Evolutionary conservation across 2,329 filamentous ascomycete species (phyloP).

Genomic region (Xylaria hypoxylon): DNA sequence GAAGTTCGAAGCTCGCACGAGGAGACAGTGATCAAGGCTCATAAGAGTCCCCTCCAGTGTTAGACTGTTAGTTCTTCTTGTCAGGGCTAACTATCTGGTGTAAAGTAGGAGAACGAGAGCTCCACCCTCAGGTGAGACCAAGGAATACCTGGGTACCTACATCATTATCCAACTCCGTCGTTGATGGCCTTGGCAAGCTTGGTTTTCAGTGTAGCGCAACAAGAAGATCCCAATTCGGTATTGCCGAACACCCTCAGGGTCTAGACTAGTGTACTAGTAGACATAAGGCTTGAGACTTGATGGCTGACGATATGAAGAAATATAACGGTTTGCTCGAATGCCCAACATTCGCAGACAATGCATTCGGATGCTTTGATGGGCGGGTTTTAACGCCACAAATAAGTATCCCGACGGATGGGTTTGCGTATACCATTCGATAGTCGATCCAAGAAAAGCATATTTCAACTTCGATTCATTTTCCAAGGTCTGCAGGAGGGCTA

Average conservation of each 20-base stretch:
- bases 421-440: neutral
- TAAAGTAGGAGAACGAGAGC: neutral
- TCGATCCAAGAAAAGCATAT: neutral
- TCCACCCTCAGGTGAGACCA: slow-evolving; percentile 22
- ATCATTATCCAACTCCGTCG: slow-evolving; percentile 9
- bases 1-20: neutral
- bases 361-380: neutral
- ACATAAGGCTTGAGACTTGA: slow-evolving; percentile 5
- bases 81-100: slow-evolving; percentile 16
- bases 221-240: slow-evolving; percentile 16
- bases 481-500: neutral
- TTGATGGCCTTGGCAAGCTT: slow-evolving; percentile 16
- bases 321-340: neutral
- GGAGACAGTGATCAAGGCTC: neutral
- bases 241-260: slow-evolving; percentile 10
- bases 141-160: slow-evolving; percentile 19
- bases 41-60: neutral
- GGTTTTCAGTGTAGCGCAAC: neutral
- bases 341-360: neutral
- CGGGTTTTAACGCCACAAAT: neutral
- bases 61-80: slow-evolving; percentile 9
- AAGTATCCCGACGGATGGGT: neutral
- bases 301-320: neutral
- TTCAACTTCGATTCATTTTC: neutral
- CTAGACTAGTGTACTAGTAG: neutral